Percentiles rank a stretch among this genome's conserved stretches.
phyloP scores from a whole-genome alignment of 345 rosid genomes.

The Gossypium anomalum region DNA sequence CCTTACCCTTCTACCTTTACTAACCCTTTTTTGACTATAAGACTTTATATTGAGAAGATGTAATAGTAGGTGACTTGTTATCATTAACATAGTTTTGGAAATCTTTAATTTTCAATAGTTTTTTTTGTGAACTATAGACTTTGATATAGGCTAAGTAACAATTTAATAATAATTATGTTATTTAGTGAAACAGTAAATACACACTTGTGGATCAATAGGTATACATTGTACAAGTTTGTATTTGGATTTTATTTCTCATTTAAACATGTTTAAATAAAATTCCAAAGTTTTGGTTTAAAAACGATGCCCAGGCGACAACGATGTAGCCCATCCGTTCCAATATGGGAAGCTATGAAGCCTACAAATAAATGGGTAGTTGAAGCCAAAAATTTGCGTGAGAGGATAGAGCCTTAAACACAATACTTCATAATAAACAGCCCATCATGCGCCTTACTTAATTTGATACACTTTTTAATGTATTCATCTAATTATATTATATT shows the following conservation, averaged over 20 bases:
- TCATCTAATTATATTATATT: too few species aligned
- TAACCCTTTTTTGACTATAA: not conserved
- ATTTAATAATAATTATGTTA: too few species aligned
- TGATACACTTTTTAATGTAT: too few species aligned
- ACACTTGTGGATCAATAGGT: too few species aligned
- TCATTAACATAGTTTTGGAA: too few species aligned
- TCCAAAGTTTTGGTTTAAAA: not conserved
- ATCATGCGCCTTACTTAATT: not conserved
- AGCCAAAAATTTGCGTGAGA: not conserved
- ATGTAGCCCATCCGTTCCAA: not conserved
- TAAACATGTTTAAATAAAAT: not conserved
- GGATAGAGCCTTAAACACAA: not conserved
- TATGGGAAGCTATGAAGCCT: not conserved
- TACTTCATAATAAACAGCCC: not conserved
- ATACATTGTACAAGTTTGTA: too few species aligned
- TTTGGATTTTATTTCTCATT: not conserved
- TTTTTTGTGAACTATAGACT: too few species aligned
- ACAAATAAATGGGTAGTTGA: not conserved
- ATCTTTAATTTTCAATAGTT: too few species aligned
- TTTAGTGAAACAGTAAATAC: too few species aligned
- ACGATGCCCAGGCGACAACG: not conserved
- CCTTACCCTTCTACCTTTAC: not conserved
- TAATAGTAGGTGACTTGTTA: not conserved
- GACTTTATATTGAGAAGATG: not conserved
- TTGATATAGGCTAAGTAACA: too few species aligned